These are phyloP conservation scores for Starmerella stigmatis DNA, from an alignment of 805 yeast genomes.

Conservation along the genomic window DNA sequence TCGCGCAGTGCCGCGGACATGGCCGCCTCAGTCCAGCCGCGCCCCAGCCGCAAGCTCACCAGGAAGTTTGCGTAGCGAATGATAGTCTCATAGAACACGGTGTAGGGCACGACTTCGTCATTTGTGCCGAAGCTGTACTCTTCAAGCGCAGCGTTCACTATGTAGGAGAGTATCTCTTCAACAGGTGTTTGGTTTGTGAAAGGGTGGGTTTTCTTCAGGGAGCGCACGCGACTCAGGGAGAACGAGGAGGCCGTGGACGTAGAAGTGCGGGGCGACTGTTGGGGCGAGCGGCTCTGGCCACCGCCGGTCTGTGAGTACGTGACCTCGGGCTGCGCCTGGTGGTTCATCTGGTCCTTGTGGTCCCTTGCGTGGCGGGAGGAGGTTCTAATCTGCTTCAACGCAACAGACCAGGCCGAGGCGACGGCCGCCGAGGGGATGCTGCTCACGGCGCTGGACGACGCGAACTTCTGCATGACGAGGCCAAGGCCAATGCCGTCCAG, in stretches of 20 bases:
- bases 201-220: constrained; percentile 9
- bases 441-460: constrained; percentile 22
- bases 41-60: constrained; percentile 34
- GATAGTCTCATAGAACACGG: constrained; percentile 63
- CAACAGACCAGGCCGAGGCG: constrained; percentile 18
- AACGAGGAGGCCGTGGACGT: constrained; percentile 29
- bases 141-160: constrained; percentile 28
- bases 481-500: constrained; percentile 72
- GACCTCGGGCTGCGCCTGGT: background rate
- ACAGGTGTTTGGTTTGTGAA: constrained; percentile 30
- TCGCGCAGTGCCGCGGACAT: constrained; percentile 40
- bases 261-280: constrained; percentile 2
- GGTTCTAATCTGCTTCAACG: constrained; percentile 4
- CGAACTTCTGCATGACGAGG: constrained; percentile 46
- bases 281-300: background rate
- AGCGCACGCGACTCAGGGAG: constrained; percentile 30
- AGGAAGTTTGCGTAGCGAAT: constrained; percentile 54
- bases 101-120: constrained; percentile 72
- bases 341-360: background rate
- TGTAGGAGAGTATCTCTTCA: constrained; percentile 14
- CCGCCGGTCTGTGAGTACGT: background rate
- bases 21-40: constrained; percentile 37
- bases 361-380: background rate
- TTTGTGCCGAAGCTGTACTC: constrained; percentile 25
- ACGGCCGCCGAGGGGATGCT: constrained; percentile 29